These are phyloP conservation scores for Noccaea bulbosa DNA, from an alignment of 345 rosid species.

Conservation along the genomic window DNA sequence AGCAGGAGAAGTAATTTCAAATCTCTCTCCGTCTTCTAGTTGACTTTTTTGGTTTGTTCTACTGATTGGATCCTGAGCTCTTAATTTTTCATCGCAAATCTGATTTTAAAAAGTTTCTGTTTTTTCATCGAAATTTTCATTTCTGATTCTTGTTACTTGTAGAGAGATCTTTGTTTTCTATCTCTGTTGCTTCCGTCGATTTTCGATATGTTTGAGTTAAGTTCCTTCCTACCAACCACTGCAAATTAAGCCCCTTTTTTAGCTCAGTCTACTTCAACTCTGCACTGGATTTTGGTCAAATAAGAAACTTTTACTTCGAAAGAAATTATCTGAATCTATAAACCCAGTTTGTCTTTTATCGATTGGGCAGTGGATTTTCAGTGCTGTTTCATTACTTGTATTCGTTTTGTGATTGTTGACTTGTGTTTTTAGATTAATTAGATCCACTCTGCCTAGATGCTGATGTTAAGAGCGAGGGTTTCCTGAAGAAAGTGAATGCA, in stretches of 20 bases:
- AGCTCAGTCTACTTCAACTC: conserved; percentile 14
- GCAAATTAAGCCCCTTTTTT: neutral
- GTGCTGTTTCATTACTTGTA: conserved; percentile 8
- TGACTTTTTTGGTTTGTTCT: conserved; percentile 34
- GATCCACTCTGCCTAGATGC: neutral
- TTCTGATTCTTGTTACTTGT: conserved; percentile 20
- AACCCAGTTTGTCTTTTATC: neutral
- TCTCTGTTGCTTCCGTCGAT: neutral
- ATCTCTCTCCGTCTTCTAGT: neutral
- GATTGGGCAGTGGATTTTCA: neutral
- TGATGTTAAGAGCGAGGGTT: conserved; percentile 11
- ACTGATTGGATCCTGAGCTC: conserved; percentile 21
- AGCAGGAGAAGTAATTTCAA: conserved; percentile 76
- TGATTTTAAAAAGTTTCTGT: neutral
- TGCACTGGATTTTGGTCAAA: neutral
- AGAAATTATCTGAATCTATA: neutral
- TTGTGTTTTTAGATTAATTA: conserved; percentile 15
- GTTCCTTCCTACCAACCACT: neutral
- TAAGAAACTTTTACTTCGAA: neutral
- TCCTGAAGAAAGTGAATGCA: neutral
- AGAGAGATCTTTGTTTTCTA: conserved; percentile 27
- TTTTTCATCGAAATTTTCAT: neutral
- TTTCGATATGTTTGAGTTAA: neutral
- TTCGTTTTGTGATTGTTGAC: neutral
- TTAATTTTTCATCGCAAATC: conserved; percentile 16